Evolutionary conservation across 306 rosid genomes (phyloP).

Genomic region (Dalbergia oliveri): DNA sequence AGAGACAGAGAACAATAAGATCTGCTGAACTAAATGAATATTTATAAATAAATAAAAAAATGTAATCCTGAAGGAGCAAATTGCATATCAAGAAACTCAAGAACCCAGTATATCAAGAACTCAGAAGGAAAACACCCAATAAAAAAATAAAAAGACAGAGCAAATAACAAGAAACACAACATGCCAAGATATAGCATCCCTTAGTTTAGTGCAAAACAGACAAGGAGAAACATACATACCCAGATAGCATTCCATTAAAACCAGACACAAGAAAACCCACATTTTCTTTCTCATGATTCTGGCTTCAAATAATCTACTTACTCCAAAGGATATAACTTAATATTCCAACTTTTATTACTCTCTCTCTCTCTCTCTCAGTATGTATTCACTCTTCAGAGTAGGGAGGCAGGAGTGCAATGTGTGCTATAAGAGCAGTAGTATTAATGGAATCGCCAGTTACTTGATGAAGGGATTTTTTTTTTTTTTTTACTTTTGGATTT

Average conservation of each 20-base stretch:
- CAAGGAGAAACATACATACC: slow-evolving; percentile 60
- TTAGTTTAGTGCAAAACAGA: neutral
- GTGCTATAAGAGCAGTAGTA: neutral
- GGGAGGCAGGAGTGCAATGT: neutral
- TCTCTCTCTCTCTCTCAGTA: slow-evolving; percentile 15
- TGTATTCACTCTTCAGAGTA: neutral
- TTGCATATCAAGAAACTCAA: slow-evolving; percentile 17
- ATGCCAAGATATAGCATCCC: slow-evolving; percentile 46
- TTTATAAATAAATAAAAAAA: neutral
- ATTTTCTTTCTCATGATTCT: slow-evolving; percentile 51
- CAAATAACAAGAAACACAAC: slow-evolving; percentile 14
- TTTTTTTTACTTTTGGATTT: slow-evolving; percentile 46
- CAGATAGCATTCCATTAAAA: slow-evolving; percentile 58
- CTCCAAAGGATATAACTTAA: slow-evolving; percentile 13
- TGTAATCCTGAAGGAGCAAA: neutral
- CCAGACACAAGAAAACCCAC: slow-evolving; percentile 57
- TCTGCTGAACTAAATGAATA: neutral
- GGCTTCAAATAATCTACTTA: slow-evolving; percentile 28
- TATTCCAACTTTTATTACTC: slow-evolving; percentile 21
- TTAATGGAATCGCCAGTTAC: slow-evolving; percentile 72
- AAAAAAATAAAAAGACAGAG: neutral
- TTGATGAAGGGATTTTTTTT: slow-evolving; percentile 54
- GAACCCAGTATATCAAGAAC: slow-evolving; percentile 5
- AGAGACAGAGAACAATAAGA: slow-evolving; percentile 43
- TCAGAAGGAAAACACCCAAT: neutral